Evolutionary conservation across 768 basidiomycete species (phyloP).

Genomic region (Fibroporia radiculosa): DNA sequence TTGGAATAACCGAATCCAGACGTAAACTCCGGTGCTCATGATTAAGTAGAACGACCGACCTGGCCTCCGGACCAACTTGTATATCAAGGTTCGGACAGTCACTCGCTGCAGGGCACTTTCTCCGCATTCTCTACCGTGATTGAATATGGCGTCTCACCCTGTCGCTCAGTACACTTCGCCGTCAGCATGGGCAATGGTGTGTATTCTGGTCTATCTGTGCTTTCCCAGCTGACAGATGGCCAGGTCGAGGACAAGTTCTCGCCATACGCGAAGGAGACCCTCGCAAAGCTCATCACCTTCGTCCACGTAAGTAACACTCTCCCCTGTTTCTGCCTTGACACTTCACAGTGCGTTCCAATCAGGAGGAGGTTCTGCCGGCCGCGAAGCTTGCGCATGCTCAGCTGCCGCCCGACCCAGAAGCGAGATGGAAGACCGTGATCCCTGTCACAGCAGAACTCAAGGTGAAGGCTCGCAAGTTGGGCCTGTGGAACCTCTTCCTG

Average conservation of each 20-base stretch:
- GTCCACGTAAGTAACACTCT: conserved; percentile 50
- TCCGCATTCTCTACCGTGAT: not conserved
- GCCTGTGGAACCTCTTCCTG: conserved; percentile 96
- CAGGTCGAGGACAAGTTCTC: conserved; percentile 93
- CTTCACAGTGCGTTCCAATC: not conserved
- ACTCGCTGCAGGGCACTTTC: conserved; percentile 1
- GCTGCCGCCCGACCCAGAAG: conserved; percentile 63
- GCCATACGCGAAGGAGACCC: conserved; percentile 76
- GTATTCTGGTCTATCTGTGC: conserved; percentile 15
- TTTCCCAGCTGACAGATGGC: conserved; percentile 4
- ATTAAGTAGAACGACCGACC: too few relatives aligned
- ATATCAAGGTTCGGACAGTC: too few relatives aligned
- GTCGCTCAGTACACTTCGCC: conserved; percentile 72
- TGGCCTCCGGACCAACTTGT: too few relatives aligned
- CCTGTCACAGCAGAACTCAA: conserved; percentile 82
- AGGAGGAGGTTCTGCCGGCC: conserved; percentile 89
- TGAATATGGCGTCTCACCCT: conserved; percentile 54
- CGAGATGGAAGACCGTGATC: conserved; percentile 80
- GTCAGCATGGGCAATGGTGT: conserved; percentile 82
- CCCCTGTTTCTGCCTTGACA: not conserved
- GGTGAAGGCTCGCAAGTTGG: conserved; percentile 75
- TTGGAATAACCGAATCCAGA: too few relatives aligned
- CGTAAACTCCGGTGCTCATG: too few relatives aligned
- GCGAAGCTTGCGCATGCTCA: conserved; percentile 71
- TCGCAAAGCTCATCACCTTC: conserved; percentile 79